Evolutionary conservation across 208 protist species (phyloP).

Genomic region (Acanthamoeba castellanii): DNA sequence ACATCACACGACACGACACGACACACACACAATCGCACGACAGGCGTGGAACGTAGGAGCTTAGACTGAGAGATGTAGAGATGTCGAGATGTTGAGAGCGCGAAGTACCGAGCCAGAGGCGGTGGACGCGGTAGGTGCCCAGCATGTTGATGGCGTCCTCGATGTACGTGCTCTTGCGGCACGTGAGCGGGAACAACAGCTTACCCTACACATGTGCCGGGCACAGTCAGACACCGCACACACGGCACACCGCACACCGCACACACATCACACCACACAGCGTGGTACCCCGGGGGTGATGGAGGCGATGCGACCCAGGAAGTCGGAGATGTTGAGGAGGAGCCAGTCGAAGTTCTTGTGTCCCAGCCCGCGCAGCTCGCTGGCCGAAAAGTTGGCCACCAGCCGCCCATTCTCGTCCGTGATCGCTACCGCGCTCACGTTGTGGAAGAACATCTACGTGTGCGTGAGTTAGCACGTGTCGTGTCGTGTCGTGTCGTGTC

Average conservation of each 20-base stretch:
- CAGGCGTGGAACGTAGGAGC: too few species aligned
- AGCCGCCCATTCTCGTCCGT: conserved; percentile 45
- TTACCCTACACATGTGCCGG: neutral
- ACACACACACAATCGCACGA: neutral
- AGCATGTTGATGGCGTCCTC: conserved; percentile 37
- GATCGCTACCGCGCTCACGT: conserved; percentile 62
- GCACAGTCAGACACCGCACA: neutral
- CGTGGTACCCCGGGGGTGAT: neutral
- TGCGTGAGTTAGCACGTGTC: too few species aligned
- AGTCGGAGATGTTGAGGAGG: conserved; percentile 19
- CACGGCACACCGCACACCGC: too few species aligned
- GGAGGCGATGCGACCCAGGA: neutral
- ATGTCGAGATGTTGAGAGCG: too few species aligned
- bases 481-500: neutral
- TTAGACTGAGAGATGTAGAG: too few species aligned
- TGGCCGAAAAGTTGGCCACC: conserved; percentile 62
- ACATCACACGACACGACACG: too few species aligned
- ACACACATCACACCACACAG: too few species aligned
- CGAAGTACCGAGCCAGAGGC: conserved; percentile 46
- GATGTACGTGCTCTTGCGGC: conserved; percentile 8
- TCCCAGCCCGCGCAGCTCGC: conserved; percentile 57
- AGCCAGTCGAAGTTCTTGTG: conserved; percentile 11
- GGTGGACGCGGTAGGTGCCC: conserved; percentile 54
- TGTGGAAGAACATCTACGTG: conserved; percentile 61
- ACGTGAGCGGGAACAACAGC: conserved; percentile 30